Evolutionary conservation across 192 early-diverging fungal species (phyloP).

Genomic region (Tieghemiomyces parasiticus): DNA sequence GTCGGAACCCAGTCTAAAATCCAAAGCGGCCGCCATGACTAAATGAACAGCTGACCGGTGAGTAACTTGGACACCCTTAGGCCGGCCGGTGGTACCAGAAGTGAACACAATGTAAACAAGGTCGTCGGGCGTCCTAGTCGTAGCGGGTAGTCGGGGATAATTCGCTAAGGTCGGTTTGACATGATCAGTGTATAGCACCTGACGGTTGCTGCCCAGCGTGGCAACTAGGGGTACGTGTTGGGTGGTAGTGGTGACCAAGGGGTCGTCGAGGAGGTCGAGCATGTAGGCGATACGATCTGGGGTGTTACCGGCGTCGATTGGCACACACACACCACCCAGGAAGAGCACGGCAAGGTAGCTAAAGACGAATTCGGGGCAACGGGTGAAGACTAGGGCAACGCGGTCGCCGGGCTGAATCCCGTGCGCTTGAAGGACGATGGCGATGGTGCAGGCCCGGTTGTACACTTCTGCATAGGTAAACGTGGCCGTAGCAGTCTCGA

Average conservation of each 20-base stretch:
- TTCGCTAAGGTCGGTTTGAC: neutral
- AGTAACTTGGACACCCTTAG: neutral
- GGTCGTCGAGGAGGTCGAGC: neutral
- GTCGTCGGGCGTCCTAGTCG: neutral
- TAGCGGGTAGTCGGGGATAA: no score
- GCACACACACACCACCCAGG: neutral
- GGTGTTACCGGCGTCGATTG: neutral
- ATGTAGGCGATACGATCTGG: neutral
- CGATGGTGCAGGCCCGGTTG: neutral
- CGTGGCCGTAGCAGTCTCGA: neutral
- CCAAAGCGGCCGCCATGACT: neutral
- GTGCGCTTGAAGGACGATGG: neutral
- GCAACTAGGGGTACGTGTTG: no score
- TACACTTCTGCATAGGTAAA: neutral
- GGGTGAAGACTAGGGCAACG: neutral
- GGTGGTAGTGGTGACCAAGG: neutral
- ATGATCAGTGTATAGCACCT: neutral
- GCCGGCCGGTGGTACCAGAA: constrained; percentile 1
- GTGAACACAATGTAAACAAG: constrained; percentile 1
- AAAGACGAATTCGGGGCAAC: neutral
- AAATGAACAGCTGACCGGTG: neutral
- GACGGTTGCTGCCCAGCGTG: neutral
- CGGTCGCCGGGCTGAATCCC: neutral
- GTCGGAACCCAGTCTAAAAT: neutral
- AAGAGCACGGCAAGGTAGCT: neutral